Base-by-base conservation (phyloP, 1,284 basidiomycete genomes). In the Meira miltonrushii region DNA sequence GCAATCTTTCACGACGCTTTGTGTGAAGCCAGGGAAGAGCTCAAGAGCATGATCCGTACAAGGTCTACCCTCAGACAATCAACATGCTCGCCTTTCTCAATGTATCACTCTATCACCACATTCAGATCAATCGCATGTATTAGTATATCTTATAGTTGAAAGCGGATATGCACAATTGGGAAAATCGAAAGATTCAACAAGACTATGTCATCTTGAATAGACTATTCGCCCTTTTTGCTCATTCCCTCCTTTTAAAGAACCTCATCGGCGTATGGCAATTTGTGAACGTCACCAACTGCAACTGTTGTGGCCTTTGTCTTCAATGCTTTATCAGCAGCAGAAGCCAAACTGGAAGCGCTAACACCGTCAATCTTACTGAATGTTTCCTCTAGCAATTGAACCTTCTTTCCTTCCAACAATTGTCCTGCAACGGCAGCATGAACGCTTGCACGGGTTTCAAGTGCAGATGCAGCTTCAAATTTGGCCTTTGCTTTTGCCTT, bases 271-370 rank as follows among this genome's bases (percentile, higher is more conserved):
- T 77, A 78, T 19, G 75, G 75, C 11, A 78, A 66, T 52, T 60
- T 44, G 63, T 73, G 66, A 25, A 78, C 67, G 52, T 75, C 62
- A 52, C 75, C 75, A 7, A 78, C 68, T 11, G 69, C 75, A 5
- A 75, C 72, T 10, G 72, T 65, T 17, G 75, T 75, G 9, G 75
- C 66, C 67, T 72, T 77, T 68, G 61, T 67, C 71, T 74, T 75
- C 59, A 78, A 69, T 25, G 72, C 54, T 59, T 71, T 69, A 51
- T 66, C 67, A 13, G 66, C 74, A 3, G 62, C 64, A 3, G 57
- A 62, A 17, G 62, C 56, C 17, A 77, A 60, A 49, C 62, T 60
- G 19, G 38, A 39, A 9, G 72, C 63, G 51, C 67, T 65, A 39
- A 78, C 75, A 40, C 50, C 61, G 39, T 74, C 73, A 25, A 78